Conservation (phyloP, 140 eudicot species). For the Bidens hawaiensis region DNA sequence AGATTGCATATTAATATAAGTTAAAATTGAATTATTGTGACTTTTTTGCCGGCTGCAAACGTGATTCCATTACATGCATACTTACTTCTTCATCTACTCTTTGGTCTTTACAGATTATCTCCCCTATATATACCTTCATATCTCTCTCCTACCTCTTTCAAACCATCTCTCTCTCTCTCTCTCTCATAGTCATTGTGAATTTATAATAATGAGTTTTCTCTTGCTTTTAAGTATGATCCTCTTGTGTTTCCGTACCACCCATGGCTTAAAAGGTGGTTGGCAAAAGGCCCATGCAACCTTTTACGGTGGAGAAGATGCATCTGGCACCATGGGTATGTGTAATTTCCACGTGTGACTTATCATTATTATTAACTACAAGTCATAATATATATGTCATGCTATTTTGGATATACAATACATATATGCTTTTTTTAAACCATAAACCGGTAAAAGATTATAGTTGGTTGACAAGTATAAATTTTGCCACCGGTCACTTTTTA, state of each 20-base stretch:
- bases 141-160: background rate
- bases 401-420: too few relatives aligned
- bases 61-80: conserved; percentile 9
- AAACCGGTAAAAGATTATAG: too few relatives aligned
- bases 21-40: background rate
- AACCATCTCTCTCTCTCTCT: background rate
- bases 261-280: conserved; percentile 40
- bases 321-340: conserved; percentile 71
- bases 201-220: conserved; percentile 20
- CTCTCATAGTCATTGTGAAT: conserved; percentile 1
- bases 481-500: too few relatives aligned
- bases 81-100: background rate
- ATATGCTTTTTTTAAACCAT: too few relatives aligned
- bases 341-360: background rate
- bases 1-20: conserved; percentile 23
- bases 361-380: too few relatives aligned
- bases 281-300: conserved; percentile 75
- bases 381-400: too few relatives aligned
- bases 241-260: conserved; percentile 17
- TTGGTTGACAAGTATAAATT: too few relatives aligned
- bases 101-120: too few relatives aligned
- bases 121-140: background rate
- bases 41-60: background rate
- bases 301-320: conserved; percentile 80
- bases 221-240: conserved; percentile 22